phyloP scores from a whole-genome alignment of 352 stramenopile species.

The Phytophthora pinifolia region DNA sequence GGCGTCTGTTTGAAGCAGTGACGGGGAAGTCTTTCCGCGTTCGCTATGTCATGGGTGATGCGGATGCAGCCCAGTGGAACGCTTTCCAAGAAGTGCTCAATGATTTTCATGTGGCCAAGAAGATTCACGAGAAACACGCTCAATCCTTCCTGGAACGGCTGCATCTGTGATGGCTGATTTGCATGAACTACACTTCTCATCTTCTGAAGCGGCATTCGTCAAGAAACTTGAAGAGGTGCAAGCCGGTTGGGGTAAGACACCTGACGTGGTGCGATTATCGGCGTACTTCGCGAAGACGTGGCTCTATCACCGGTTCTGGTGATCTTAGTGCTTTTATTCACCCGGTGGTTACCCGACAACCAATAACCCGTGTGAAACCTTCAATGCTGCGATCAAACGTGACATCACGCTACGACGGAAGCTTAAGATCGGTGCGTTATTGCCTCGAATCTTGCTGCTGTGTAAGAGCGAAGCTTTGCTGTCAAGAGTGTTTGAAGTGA shows the following conservation, averaged over 20 bases:
- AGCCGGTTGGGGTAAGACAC: not conserved
- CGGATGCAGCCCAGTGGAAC: constrained; percentile 24
- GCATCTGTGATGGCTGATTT: constrained; percentile 8
- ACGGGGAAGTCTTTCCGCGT: constrained; percentile 8
- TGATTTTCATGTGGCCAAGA: constrained; percentile 24
- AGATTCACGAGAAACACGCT: constrained; percentile 10
- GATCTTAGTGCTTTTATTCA: constrained; percentile 22
- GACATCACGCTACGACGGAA: constrained; percentile 14
- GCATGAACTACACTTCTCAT: constrained; percentile 12
- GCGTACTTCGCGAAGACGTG: not conserved
- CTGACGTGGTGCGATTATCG: not conserved
- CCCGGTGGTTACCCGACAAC: constrained; percentile 22
- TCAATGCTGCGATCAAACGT: not conserved
- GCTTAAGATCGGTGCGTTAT: constrained; percentile 12
- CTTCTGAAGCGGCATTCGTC: not conserved
- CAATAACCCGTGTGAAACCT: constrained; percentile 19
- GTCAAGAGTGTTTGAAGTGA: not conserved
- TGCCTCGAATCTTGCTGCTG: not conserved
- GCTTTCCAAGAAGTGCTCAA: not conserved
- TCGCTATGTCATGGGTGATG: constrained; percentile 23
- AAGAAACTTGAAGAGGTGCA: not conserved
- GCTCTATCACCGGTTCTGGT: not conserved
- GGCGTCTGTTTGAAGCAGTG: not conserved
- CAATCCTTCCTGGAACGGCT: not conserved
- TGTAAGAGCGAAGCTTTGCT: constrained; percentile 4